Conservation (phyloP, 2,329 filamentous ascomycete species). For the Fusarium sp. region DNA sequence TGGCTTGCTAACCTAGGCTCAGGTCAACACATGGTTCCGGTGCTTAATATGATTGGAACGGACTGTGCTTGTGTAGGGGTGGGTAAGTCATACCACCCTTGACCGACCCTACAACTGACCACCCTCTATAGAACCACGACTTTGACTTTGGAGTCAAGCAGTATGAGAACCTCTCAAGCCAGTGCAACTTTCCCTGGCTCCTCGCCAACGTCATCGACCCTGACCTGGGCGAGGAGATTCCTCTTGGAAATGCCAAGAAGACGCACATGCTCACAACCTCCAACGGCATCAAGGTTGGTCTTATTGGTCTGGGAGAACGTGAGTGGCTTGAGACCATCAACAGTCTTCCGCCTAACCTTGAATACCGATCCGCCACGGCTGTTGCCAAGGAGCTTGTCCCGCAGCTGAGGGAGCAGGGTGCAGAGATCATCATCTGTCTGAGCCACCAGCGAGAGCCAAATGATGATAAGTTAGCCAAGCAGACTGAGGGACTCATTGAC, state of each 20-base stretch:
- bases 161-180: conserved; percentile 76
- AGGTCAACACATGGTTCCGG: conserved; percentile 87
- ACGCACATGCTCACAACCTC: conserved; percentile 83
- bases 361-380: conserved; percentile 82
- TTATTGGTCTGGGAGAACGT: conserved; percentile 87
- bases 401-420: conserved; percentile 78
- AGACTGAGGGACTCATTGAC: conserved; percentile 80
- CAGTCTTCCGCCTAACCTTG: conserved; percentile 81
- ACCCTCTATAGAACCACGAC: conserved; percentile 78
- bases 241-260: conserved; percentile 80
- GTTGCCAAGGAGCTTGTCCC: conserved; percentile 83
- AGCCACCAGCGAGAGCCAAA: conserved; percentile 92
- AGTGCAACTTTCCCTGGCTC: conserved; percentile 90
- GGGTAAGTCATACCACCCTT: conserved; percentile 52
- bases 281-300: conserved; percentile 86
- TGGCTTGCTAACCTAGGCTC: conserved; percentile 1
- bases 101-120: conserved; percentile 22
- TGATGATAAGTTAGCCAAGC: conserved; percentile 85
- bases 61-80: conserved; percentile 86
- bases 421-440: conserved; percentile 84
- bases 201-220: conserved; percentile 90
- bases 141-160: conserved; percentile 91
- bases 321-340: conserved; percentile 95
- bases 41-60: conserved; percentile 82
- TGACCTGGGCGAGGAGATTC: conserved; percentile 78